Conservation (phyloP, 805 yeast genomes). For the Metschnikowia amazonensis region DNA sequence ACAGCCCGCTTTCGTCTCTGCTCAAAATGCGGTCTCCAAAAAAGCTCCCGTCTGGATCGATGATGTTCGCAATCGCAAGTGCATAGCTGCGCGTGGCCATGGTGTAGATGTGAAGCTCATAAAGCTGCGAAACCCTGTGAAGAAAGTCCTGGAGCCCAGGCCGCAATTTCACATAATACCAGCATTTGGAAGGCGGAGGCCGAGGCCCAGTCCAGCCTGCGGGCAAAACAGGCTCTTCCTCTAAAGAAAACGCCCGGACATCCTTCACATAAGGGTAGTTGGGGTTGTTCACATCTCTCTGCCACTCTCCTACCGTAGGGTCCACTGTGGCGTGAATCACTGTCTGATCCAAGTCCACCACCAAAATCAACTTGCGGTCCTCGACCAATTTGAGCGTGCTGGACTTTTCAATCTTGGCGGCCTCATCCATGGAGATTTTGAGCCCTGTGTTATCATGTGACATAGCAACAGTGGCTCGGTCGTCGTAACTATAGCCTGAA, state of each 20-base stretch:
- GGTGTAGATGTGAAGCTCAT: slow-evolving; percentile 92
- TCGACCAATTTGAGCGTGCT: slow-evolving; percentile 58
- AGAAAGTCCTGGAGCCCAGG: slow-evolving; percentile 83
- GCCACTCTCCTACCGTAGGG: slow-evolving; percentile 97
- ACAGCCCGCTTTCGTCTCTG: slow-evolving; percentile 90
- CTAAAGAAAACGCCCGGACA: slow-evolving; percentile 70
- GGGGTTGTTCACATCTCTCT: slow-evolving; percentile 77
- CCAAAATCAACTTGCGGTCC: slow-evolving; percentile 73
- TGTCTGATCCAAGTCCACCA: slow-evolving; percentile 95
- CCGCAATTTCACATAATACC: slow-evolving; percentile 89
- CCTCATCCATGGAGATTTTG: slow-evolving; percentile 81
- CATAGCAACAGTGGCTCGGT: slow-evolving; percentile 82
- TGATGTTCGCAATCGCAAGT: slow-evolving; percentile 77
- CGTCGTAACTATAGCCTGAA: slow-evolving; percentile 61
- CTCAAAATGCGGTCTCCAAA: slow-evolving; percentile 91
- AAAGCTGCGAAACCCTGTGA: slow-evolving; percentile 54
- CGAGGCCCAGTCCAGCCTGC: slow-evolving; percentile 58
- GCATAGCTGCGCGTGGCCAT: slow-evolving; percentile 98
- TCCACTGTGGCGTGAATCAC: slow-evolving; percentile 97
- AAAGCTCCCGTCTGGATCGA: slow-evolving; percentile 82
- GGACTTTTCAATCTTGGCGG: slow-evolving; percentile 71
- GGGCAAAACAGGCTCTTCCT: slow-evolving; percentile 65
- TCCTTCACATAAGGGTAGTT: slow-evolving; percentile 82
- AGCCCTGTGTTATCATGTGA: slow-evolving; percentile 84
- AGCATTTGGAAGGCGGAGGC: slow-evolving; percentile 58